Conservation (phyloP, 1,284 basidiomycete genomes). For the Schizopora paradoxa region DNA sequence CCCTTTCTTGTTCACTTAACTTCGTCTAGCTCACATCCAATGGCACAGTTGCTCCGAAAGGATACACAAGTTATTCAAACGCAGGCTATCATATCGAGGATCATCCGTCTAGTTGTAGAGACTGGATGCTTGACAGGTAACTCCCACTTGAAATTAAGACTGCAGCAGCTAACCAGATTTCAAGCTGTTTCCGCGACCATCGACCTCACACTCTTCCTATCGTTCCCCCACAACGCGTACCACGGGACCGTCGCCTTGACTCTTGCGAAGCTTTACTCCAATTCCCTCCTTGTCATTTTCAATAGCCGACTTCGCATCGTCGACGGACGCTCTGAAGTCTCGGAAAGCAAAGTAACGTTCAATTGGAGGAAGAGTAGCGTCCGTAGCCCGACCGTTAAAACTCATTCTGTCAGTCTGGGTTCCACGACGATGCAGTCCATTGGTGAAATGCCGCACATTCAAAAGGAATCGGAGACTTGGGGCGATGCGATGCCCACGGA, state of each 20-base stretch:
- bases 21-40: neutral
- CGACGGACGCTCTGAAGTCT: too few relatives aligned
- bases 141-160: neutral
- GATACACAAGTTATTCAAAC: conserved; percentile 1
- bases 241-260: neutral
- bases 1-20: neutral
- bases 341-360: too few relatives aligned
- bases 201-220: neutral
- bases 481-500: too few relatives aligned
- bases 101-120: conserved; percentile 2
- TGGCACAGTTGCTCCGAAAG: neutral
- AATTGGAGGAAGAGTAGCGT: too few relatives aligned
- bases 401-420: too few relatives aligned
- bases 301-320: conserved; percentile 4
- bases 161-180: neutral
- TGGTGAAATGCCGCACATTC: too few relatives aligned
- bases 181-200: neutral
- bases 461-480: too few relatives aligned
- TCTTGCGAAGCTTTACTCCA: conserved; percentile 4
- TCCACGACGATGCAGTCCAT: too few relatives aligned
- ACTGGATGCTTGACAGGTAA: conserved; percentile 1
- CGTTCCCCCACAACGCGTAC: neutral
- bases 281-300: conserved; percentile 1
- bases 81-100: neutral
- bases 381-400: too few relatives aligned